These are phyloP conservation scores for Citrus maxima DNA, from an alignment of 345 rosid species.

Conservation along the genomic window DNA sequence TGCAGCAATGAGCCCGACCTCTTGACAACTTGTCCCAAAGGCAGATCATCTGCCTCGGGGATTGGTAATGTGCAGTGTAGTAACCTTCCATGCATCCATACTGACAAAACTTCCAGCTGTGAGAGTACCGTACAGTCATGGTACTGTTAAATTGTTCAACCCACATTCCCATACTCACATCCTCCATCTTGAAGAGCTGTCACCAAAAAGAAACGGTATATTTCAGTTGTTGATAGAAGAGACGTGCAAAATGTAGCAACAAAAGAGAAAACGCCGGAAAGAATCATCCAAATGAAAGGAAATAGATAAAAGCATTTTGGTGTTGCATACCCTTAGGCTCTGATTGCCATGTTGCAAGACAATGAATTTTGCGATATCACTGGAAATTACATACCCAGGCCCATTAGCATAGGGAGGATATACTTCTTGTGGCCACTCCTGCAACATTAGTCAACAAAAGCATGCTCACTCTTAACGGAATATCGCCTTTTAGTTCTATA, in stretches of 20 bases:
- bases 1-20: conserved; percentile 79
- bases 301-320: conserved; percentile 3
- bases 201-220: conserved; percentile 8
- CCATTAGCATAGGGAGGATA: conserved; percentile 98
- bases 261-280: neutral
- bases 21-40: conserved; percentile 82
- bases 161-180: conserved; percentile 99
- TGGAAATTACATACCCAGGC: conserved; percentile 84
- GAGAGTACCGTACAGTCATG: conserved; percentile 70
- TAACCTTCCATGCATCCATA: conserved; percentile 88
- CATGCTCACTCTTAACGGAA: neutral
- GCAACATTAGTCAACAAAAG: conserved; percentile 31
- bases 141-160: conserved; percentile 76
- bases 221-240: neutral
- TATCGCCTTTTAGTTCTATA: neutral
- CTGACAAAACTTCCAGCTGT: conserved; percentile 94
- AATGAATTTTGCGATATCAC: conserved; percentile 60
- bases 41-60: conserved; percentile 91
- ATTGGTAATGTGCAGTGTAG: conserved; percentile 92
- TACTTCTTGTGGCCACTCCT: conserved; percentile 94
- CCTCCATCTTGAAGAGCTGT: conserved; percentile 98
- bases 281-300: neutral
- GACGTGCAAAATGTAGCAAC: neutral
- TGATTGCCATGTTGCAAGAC: conserved; percentile 54
- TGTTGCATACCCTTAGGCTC: conserved; percentile 64